Evolutionary conservation across 768 basidiomycete species (phyloP), one percentile per base, ranked within the genome.

Genomic region (Agrocybe praecox): DNA sequence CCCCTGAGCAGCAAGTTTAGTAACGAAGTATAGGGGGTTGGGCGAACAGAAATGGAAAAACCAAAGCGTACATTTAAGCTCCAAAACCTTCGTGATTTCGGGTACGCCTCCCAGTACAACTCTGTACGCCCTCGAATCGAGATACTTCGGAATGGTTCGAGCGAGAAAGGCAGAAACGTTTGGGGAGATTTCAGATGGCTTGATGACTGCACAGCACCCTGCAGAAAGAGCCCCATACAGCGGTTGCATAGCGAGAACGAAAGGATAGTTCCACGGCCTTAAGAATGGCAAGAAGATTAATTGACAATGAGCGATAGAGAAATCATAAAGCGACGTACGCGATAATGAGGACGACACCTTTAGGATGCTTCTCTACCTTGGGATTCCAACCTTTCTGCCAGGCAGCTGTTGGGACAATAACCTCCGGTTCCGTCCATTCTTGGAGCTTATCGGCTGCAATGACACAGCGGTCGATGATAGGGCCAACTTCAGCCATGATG

Each of bases 171-270:
- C 62, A 0, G 84, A 76, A 55, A 74, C 76, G 42, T 76, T 69
- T 0, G 87, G 81, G 0, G 76, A 67, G 46, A 83, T 65, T 64
- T 92, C 91, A 8, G 89, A 90, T 0, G 81, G 80, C 65, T 92
- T 92, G 63, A 91, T 46, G 9, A 85, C 77, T 0, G 78, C 80
- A n/a, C 84, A 78, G 62, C 87, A 89, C 0, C 90, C 91, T 0
- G 89, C 89, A 0, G 88, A 78, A 48, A 93, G 87, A 1, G 90
- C 90, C 4, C 89, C 90, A 49, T 81, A 75, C 19, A 88, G 71
- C 2, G 89, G 88, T 36, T 80, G 79, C 6, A 89, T 67, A 65
- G 71, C 74, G 29, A 87, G 76, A 10, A 83, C 70, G 49, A 84
- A 63, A 0, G 88, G 88, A 61, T 83, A 89, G 63, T 89, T 89